A percentile compares a stretch with the other conserved stretches of the same genome.
phyloP scores from a whole-genome alignment of 441 rosid species.

The Gossypium trilobum region DNA sequence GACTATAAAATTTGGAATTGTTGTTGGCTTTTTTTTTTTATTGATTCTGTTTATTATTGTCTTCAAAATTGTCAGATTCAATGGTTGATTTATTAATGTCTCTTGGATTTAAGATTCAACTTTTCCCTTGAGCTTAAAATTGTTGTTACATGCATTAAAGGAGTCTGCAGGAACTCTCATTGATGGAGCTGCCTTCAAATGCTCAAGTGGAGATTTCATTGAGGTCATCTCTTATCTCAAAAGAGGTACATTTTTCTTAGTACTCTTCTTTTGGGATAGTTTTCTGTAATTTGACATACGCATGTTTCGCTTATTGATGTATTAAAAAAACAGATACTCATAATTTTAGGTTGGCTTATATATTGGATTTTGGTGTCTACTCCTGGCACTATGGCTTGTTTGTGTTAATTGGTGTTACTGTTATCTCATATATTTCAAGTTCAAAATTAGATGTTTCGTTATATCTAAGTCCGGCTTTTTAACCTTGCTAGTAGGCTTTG shows the following conservation, averaged over 20 bases:
- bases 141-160: conserved; percentile 36
- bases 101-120: not conserved
- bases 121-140: conserved; percentile 13
- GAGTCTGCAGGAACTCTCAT: conserved; percentile 76
- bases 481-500: not conserved
- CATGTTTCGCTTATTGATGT: not conserved
- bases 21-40: not conserved
- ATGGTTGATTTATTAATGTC: not conserved
- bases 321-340: not conserved
- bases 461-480: not conserved
- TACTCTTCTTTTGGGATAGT: not conserved
- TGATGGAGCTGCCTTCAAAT: conserved; percentile 35
- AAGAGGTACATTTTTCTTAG: conserved; percentile 32
- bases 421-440: not conserved
- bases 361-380: not conserved
- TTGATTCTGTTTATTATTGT: not conserved
- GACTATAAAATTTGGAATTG: not conserved
- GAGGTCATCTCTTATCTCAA: conserved; percentile 28
- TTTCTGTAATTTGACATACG: not conserved
- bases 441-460: not conserved
- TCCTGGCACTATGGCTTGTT: not conserved
- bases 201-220: conserved; percentile 28
- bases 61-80: not conserved
- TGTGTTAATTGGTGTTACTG: not conserved
- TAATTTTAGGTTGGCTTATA: not conserved